A percentile compares a stretch with the other conserved stretches of the same genome.
Evolutionary conservation across 2,329 filamentous ascomycete genomes (phyloP).

Genomic region (Pyricularia sp.): DNA sequence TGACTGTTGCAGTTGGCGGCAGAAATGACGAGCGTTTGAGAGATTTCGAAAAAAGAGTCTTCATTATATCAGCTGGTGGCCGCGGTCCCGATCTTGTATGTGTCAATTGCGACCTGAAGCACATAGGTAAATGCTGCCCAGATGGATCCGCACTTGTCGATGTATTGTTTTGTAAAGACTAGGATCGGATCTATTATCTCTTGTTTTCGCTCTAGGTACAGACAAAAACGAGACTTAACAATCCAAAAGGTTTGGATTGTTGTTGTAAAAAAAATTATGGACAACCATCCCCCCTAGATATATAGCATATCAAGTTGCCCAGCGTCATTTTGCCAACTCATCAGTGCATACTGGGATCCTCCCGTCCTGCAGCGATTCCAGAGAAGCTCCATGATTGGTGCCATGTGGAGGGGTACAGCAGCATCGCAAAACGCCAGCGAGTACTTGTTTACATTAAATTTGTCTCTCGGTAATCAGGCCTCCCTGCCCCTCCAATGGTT

Average conservation of each 20-base stretch:
- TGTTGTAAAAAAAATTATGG: neutral
- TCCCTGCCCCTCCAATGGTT: neutral
- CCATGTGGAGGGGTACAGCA: neutral
- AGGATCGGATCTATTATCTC: neutral
- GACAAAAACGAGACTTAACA: neutral
- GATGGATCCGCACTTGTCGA: too few species aligned
- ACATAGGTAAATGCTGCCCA: too few species aligned
- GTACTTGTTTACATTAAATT: neutral
- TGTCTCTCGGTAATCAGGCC: neutral
- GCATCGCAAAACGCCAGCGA: neutral
- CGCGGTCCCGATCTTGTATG: too few species aligned
- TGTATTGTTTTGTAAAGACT: neutral
- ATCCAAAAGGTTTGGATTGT: neutral
- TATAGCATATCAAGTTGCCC: neutral
- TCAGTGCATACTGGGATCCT: constrained; percentile 1
- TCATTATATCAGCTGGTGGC: too few species aligned
- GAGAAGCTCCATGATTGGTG: neutral
- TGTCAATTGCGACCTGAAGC: too few species aligned
- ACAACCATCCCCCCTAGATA: neutral
- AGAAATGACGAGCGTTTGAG: too few species aligned
- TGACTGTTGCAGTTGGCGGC: too few species aligned
- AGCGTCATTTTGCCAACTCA: neutral
- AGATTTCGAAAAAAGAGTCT: too few species aligned
- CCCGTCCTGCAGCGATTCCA: neutral
- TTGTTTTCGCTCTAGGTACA: neutral